A percentile compares a stretch with the other conserved stretches of the same genome.
phyloP scores from a whole-genome alignment of 768 basidiomycete species.

The Boletus bicolor region DNA sequence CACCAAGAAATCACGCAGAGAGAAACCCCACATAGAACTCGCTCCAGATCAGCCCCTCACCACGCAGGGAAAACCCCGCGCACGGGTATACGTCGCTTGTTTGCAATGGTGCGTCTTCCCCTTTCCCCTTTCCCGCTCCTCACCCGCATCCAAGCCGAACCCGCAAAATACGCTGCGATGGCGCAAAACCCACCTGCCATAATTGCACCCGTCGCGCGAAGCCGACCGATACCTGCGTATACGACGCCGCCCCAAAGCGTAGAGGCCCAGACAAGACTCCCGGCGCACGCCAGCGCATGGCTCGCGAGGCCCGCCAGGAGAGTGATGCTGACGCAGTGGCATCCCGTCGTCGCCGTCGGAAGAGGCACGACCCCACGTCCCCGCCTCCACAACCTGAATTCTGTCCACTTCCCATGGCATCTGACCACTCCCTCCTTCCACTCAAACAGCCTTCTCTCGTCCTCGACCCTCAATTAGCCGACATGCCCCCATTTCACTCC shows the following conservation, averaged over 20 bases:
- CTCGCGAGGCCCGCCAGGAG: conserved; percentile 40
- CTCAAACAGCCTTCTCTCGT: conserved; percentile 11
- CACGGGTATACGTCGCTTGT: conserved; percentile 77
- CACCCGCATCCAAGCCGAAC: conserved; percentile 48
- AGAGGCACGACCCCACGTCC: conserved; percentile 1
- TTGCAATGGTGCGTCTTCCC: conserved; percentile 58
- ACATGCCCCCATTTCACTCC: conserved; percentile 16
- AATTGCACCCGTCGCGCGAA: conserved; percentile 60
- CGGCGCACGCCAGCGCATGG: conserved; percentile 70
- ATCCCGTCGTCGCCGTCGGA: conserved; percentile 26
- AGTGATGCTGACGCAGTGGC: conserved; percentile 25
- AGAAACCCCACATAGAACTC: conserved; percentile 61
- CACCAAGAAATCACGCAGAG: conserved; percentile 43
- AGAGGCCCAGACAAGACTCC: conserved; percentile 78
- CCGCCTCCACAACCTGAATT: conserved; percentile 1
- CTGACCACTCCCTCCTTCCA: neutral
- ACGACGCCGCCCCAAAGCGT: conserved; percentile 71
- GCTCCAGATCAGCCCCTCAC: conserved; percentile 77
- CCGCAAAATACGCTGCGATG: conserved; percentile 81
- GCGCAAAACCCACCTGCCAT: conserved; percentile 71
- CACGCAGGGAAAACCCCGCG: conserved; percentile 73
- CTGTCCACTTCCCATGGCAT: neutral
- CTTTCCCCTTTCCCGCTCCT: neutral
- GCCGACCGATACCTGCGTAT: conserved; percentile 50
- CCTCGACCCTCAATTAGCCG: conserved; percentile 27